Conservation (phyloP, 2,329 filamentous ascomycete species). For the Sporothrix humicola region DNA sequence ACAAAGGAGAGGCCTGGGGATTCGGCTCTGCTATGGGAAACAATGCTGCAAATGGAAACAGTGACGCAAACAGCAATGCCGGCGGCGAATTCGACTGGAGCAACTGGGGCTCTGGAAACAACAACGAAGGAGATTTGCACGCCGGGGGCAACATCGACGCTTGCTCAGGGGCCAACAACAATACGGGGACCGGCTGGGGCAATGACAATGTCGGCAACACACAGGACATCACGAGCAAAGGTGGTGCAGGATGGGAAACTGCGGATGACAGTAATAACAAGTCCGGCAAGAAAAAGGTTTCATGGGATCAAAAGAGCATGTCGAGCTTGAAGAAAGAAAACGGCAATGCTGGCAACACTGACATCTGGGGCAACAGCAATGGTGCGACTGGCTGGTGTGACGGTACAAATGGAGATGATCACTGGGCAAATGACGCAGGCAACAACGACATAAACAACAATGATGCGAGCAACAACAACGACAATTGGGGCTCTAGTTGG, state of each 20-base stretch:
- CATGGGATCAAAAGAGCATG: not conserved
- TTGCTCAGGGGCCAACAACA: not conserved
- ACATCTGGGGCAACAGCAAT: not conserved
- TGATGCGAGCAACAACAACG: not conserved
- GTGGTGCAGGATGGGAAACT: too few species aligned
- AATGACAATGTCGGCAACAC: not conserved
- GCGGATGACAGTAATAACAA: not conserved
- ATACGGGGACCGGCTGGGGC: not conserved
- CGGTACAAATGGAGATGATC: not conserved
- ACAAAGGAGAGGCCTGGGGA: not conserved
- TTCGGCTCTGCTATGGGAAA: too few species aligned
- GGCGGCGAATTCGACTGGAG: not conserved
- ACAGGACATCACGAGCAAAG: too few species aligned
- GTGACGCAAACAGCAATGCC: not conserved
- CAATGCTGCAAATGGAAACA: slow-evolving; percentile 6
- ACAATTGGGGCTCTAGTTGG: too few species aligned
- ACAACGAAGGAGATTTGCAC: not conserved
- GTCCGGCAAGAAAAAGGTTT: not conserved
- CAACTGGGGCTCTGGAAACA: slow-evolving; percentile 5
- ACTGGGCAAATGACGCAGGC: not conserved
- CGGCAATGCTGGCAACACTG: not conserved
- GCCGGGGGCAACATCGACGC: not conserved
- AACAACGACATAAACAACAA: not conserved
- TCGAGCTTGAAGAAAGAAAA: not conserved
- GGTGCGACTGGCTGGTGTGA: not conserved